Evolutionary conservation across 1,284 basidiomycete species (phyloP).

Genomic region (Microbotryomycetes sp.): DNA sequence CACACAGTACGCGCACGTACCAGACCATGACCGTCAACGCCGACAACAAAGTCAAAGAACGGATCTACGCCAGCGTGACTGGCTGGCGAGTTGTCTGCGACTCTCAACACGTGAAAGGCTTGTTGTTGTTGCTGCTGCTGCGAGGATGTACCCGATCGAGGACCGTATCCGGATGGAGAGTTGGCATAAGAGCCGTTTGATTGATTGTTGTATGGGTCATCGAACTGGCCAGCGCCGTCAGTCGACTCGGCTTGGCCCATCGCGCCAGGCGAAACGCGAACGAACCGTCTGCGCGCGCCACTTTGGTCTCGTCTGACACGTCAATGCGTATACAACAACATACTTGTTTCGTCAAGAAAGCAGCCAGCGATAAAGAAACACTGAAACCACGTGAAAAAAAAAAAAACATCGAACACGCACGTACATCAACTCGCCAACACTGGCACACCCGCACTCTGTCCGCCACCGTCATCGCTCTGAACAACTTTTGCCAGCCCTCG

Average conservation of each 20-base stretch:
- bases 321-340: background rate
- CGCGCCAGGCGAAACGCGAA: background rate
- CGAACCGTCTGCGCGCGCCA: no score
- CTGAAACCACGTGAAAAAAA: background rate
- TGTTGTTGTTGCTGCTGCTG: background rate
- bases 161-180: background rate
- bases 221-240: background rate
- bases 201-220: background rate
- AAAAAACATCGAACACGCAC: no score
- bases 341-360: background rate
- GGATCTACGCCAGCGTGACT: conserved; percentile 62
- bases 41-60: conserved; percentile 94
- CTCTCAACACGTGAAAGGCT: conserved; percentile 30
- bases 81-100: conserved; percentile 34
- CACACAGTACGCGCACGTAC: no score
- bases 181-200: background rate
- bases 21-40: conserved; percentile 58
- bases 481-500: conserved; percentile 20
- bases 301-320: no score
- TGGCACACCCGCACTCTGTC: no score
- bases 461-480: background rate
- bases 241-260: conserved; percentile 30
- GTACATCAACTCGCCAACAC: background rate
- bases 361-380: background rate
- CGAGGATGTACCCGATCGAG: background rate